A percentile compares a stretch with the other conserved stretches of the same genome.
These are phyloP conservation scores for Fraxinus platypoda DNA, from an alignment of 305 asterid genomes.

Conservation along the genomic window DNA sequence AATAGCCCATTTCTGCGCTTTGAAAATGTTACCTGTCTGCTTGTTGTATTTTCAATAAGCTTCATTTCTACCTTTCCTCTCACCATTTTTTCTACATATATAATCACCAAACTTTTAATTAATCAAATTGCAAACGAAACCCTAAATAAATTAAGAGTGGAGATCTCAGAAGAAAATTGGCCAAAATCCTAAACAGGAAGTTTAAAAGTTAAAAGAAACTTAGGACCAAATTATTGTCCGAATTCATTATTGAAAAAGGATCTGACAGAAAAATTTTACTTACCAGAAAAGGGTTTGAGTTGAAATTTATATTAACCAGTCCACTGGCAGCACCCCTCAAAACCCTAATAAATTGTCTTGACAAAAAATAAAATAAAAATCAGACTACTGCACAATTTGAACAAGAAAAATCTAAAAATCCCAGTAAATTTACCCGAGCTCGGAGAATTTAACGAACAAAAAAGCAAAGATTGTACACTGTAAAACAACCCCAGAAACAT, in stretches of 20 bases:
- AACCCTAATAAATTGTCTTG: constrained; percentile 27
- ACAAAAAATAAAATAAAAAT: background rate
- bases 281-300: background rate
- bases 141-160: background rate
- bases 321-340: background rate
- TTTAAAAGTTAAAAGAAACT: background rate
- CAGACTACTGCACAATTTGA: constrained; percentile 9
- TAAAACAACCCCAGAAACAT: background rate
- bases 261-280: background rate
- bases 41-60: constrained; percentile 22
- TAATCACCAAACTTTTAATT: background rate
- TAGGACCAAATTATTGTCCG: background rate
- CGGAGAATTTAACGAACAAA: constrained; percentile 17
- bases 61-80: constrained; percentile 23
- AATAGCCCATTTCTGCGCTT: constrained; percentile 26
- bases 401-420: constrained; percentile 14
- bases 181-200: background rate
- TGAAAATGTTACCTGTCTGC: constrained; percentile 26
- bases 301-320: background rate
- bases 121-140: background rate
- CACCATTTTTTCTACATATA: constrained; percentile 4
- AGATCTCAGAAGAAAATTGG: background rate
- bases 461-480: constrained; percentile 1
- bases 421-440: constrained; percentile 24
- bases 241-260: background rate